phyloP scores from a whole-genome alignment of 139 green algal species.

The Haematococcus lacustris region DNA sequence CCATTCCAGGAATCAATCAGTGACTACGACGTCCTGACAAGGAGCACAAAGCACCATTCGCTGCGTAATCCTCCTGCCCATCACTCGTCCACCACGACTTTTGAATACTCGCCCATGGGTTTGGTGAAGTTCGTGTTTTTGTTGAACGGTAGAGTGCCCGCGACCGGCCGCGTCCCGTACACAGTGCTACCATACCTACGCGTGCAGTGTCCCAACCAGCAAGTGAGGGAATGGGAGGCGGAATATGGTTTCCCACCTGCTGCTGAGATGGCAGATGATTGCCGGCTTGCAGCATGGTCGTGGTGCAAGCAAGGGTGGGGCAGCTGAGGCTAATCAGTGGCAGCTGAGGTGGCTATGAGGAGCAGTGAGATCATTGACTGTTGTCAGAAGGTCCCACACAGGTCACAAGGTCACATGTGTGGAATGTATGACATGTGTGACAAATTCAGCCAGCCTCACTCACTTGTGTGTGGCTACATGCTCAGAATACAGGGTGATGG shows the following conservation, averaged over 20 bases:
- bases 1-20: no score
- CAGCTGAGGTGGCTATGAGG: no score
- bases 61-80: no score
- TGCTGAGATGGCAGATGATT: background rate
- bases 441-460: no score
- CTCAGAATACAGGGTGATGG: constrained; percentile 43
- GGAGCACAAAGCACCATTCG: no score
- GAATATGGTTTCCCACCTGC: background rate
- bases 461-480: constrained; percentile 33
- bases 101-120: constrained; percentile 36
- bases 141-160: constrained; percentile 15
- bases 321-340: no score
- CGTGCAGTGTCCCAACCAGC: background rate
- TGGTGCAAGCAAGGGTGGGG: background rate
- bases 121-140: constrained; percentile 42
- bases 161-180: constrained; percentile 17
- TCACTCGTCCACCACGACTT: constrained; percentile 28
- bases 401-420: no score
- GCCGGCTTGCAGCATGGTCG: background rate
- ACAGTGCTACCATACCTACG: constrained; percentile 5
- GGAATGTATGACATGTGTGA: no score
- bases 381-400: no score
- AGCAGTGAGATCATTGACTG: no score
- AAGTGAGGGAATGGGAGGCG: background rate
- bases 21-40: no score